Base-by-base conservation (phyloP, 2,329 filamentous ascomycete species). In the Phialocephala subalpina region DNA sequence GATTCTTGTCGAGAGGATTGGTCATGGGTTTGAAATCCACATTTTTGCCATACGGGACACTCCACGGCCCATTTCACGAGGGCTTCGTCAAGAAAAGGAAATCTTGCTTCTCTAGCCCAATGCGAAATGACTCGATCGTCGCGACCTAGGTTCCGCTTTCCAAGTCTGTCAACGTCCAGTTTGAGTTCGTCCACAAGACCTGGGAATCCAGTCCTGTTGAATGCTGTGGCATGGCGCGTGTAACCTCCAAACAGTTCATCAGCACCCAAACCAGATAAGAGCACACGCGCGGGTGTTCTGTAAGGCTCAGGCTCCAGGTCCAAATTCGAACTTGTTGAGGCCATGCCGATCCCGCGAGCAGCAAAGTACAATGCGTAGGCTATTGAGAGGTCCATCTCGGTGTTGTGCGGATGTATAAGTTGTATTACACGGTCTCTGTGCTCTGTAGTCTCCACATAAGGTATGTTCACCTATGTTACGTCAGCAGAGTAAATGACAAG, bases 321-420 rank as follows among this genome's bases (percentile, higher is more conserved):
- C 58, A 22, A 11, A 22, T 67, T 49, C 14, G 65, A 11, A 40
- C 40, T 70, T 3, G 62, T 66, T 18, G 69, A 67, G 35, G 72
- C 72, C 47, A 80, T 45, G 83, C 81, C 20, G 77, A 70, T 0
- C 90, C 94, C 95, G 45, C 93, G 87, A 0, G 95, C 90, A 6
- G 96, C 94, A 80, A 99, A 99, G 78, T 97, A 98, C n/a, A 99
- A 83, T 0, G 96, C 96, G 72, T 87, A 91, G 0, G 92, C 92
- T 73, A 99, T 99, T 3, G 96, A 99, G 0, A 99, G 83, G 74
- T 99, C 96, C 96, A 99, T 99, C 79, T 99, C 96, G 0, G 96
- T 99, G 71, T 97, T 95, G 78, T 99, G 96, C 0, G 96, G 96
- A 72, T 91, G 85, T 77, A 99, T 97, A 20, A 99, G 82, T 1